A percentile compares a stretch with the other conserved stretches of the same genome.
Evolutionary conservation across 2,329 filamentous ascomycete genomes (phyloP).

Genomic region (Botrytis aclada): DNA sequence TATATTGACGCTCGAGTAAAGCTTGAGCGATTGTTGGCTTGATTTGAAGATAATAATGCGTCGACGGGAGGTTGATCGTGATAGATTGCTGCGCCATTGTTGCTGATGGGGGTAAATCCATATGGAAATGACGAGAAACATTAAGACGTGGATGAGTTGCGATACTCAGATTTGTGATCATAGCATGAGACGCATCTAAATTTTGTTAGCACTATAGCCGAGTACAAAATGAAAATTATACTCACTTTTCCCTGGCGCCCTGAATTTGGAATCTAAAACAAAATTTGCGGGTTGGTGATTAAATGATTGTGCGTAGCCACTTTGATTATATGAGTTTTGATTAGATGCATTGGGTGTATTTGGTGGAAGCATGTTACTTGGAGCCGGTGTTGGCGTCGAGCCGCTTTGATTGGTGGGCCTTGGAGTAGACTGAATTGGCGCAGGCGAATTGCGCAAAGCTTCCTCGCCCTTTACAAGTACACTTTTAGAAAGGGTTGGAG

Average conservation of each 20-base stretch:
- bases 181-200: slow-evolving; percentile 56
- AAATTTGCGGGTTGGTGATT: slow-evolving; percentile 37
- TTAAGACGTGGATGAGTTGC: slow-evolving; percentile 66
- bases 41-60: slow-evolving; percentile 69
- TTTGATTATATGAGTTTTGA: slow-evolving; percentile 25
- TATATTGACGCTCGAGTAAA: slow-evolving; percentile 68
- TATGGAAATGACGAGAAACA: slow-evolving; percentile 57
- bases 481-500: slow-evolving; percentile 35
- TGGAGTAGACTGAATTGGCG: slow-evolving; percentile 24
- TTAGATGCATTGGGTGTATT: slow-evolving; percentile 31
- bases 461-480: slow-evolving; percentile 42
- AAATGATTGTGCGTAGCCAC: slow-evolving; percentile 36
- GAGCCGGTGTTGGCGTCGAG: slow-evolving; percentile 29
- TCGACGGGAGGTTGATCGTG: slow-evolving; percentile 65
- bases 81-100: slow-evolving; percentile 68
- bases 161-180: slow-evolving; percentile 65
- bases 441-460: slow-evolving; percentile 33
- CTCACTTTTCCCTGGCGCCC: slow-evolving; percentile 48
- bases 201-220: slow-evolving; percentile 28
- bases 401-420: slow-evolving; percentile 43
- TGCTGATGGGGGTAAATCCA: slow-evolving; percentile 63
- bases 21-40: slow-evolving; percentile 61
- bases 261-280: slow-evolving; percentile 43
- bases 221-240: slow-evolving; percentile 7
- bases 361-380: slow-evolving; percentile 35